phyloP scores from a whole-genome alignment of 1,284 basidiomycete species.

The Trametes hirsuta region DNA sequence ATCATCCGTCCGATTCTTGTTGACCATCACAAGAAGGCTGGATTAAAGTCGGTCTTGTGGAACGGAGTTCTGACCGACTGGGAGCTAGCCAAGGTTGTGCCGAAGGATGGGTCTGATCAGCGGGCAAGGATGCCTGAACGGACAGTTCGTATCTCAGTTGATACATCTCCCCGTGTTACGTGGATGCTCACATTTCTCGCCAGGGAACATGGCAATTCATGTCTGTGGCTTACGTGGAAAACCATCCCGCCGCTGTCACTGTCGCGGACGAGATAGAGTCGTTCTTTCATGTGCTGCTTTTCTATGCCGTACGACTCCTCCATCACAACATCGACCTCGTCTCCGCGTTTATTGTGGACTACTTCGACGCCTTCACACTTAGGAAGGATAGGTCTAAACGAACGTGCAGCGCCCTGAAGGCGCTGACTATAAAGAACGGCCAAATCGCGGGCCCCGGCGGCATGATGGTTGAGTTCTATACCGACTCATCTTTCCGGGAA shows the following conservation, averaged over 20 bases:
- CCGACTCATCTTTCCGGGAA: no score
- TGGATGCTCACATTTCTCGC: neutral
- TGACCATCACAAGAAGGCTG: no score
- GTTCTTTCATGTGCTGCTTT: constrained; percentile 16
- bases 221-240: neutral
- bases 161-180: neutral
- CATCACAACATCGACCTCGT: neutral
- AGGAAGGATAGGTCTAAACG: no score
- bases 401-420: no score
- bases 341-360: neutral
- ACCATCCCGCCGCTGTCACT: neutral
- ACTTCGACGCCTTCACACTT: neutral
- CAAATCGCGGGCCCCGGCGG: no score
- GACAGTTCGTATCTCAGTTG: neutral
- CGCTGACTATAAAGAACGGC: no score
- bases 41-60: no score
- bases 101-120: no score
- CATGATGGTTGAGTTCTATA: no score
- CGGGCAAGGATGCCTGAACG: constrained; percentile 3
- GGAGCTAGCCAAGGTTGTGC: no score
- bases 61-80: no score
- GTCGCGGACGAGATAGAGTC: constrained; percentile 17
- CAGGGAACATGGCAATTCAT: constrained; percentile 15
- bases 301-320: constrained; percentile 6
- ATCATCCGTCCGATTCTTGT: no score